phyloP scores from a whole-genome alignment of 495 filamentous ascomycete genomes.

The Massariosphaeria phaeospora region DNA sequence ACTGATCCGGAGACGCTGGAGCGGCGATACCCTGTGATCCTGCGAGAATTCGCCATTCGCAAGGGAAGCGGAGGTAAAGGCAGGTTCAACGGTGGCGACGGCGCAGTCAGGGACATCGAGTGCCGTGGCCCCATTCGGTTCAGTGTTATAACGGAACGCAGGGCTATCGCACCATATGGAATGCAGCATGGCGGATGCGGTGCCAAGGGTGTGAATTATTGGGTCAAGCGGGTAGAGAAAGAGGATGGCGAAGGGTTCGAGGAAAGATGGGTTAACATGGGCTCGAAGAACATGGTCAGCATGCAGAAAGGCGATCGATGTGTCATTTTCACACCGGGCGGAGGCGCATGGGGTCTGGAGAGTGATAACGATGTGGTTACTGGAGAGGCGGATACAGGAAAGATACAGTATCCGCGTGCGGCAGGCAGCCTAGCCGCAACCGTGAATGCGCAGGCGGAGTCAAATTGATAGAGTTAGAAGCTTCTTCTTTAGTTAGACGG shows the following conservation, averaged over 20 bases:
- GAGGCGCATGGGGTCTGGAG: slow-evolving; percentile 60
- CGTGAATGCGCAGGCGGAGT: not conserved
- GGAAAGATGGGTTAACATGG: slow-evolving; percentile 71
- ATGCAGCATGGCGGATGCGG: slow-evolving; percentile 77
- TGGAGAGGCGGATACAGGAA: slow-evolving; percentile 40
- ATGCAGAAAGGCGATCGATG: slow-evolving; percentile 83
- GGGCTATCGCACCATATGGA: slow-evolving; percentile 83
- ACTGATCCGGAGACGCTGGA: slow-evolving; percentile 93
- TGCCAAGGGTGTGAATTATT: slow-evolving; percentile 72
- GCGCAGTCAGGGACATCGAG: slow-evolving; percentile 88
- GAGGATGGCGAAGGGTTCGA: slow-evolving; percentile 46
- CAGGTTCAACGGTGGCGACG: slow-evolving; percentile 74
- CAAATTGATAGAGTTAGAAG: not conserved
- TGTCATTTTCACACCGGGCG: slow-evolving; percentile 65
- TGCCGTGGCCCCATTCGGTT: slow-evolving; percentile 82
- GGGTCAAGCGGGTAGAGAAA: slow-evolving; percentile 62
- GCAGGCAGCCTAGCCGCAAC: not conserved
- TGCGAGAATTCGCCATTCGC: slow-evolving; percentile 75
- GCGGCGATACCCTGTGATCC: slow-evolving; percentile 78
- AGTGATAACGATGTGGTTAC: not conserved
- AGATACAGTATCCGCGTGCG: not conserved
- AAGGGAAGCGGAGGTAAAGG: slow-evolving; percentile 66
- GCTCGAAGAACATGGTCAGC: slow-evolving; percentile 87
- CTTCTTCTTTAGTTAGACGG: no score
- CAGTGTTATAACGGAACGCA: slow-evolving; percentile 79